These are phyloP conservation scores for Luvunga scandens DNA, from an alignment of 345 rosid genomes.

Conservation along the genomic window DNA sequence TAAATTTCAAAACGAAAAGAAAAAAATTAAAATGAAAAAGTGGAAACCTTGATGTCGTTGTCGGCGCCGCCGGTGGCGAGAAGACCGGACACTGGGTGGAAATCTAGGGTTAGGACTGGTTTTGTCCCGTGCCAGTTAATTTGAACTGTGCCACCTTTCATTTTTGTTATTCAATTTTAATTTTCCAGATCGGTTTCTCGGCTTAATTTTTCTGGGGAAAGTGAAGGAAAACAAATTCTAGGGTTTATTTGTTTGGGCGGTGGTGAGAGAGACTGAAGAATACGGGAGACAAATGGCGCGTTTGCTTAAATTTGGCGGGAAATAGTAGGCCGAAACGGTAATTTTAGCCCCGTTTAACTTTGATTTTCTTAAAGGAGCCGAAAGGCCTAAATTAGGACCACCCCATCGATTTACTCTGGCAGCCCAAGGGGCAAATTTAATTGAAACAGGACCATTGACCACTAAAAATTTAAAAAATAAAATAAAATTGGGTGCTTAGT, in stretches of 20 bases:
- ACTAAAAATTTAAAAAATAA: too few species aligned
- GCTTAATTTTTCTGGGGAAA: background rate
- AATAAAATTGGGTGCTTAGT: too few species aligned
- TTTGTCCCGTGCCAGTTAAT: slow-evolving; percentile 90
- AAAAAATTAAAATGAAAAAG: background rate
- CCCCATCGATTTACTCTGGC: too few species aligned
- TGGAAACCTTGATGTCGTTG: slow-evolving; percentile 75
- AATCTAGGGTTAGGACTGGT: slow-evolving; percentile 86
- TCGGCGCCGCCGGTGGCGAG: slow-evolving; percentile 99
- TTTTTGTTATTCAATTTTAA: slow-evolving; percentile 10
- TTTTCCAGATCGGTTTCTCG: background rate
- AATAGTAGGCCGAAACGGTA: background rate
- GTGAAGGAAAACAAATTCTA: background rate
- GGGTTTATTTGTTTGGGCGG: background rate
- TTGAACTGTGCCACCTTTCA: slow-evolving; percentile 96
- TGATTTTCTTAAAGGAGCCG: too few species aligned
- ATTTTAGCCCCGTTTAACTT: background rate
- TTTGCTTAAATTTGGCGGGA: slow-evolving; percentile 28
- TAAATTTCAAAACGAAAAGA: background rate
- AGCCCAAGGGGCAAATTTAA: too few species aligned
- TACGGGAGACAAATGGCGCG: slow-evolving; percentile 4
- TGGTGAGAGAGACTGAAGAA: background rate
- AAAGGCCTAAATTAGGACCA: too few species aligned
- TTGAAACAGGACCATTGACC: too few species aligned
- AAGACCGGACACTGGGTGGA: slow-evolving; percentile 71